Percentiles rank a stretch among this genome's conserved stretches.
Conservation (phyloP, 352 stramenopile genomes). For the Globisporangium megalacanthum region DNA sequence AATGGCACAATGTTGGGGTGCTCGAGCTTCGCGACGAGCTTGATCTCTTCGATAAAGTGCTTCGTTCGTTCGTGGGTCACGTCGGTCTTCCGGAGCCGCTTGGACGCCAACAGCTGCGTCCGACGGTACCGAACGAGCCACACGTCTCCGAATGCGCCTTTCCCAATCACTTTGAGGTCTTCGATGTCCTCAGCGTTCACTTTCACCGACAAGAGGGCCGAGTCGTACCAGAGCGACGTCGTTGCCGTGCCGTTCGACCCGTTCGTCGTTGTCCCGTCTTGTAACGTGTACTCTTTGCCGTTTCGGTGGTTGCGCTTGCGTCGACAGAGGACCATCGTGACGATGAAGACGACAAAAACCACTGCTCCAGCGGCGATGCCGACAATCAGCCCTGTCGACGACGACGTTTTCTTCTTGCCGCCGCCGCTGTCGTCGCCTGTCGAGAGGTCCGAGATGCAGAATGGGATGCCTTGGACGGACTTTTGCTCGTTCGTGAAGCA, state of each 20-base stretch:
- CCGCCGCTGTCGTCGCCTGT: no score
- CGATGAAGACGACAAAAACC: slow-evolving; percentile 9
- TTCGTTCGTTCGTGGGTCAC: slow-evolving; percentile 6
- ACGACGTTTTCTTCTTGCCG: no score
- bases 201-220: slow-evolving; percentile 33
- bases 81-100: slow-evolving; percentile 24
- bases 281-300: no score
- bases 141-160: slow-evolving; percentile 27
- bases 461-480: neutral
- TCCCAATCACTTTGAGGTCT: slow-evolving; percentile 26
- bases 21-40: slow-evolving; percentile 5
- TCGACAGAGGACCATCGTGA: no score
- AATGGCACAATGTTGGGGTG: slow-evolving; percentile 18
- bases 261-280: neutral
- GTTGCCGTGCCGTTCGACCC: neutral
- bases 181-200: slow-evolving; percentile 35
- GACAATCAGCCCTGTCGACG: no score
- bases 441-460: no score
- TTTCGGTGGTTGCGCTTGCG: no score
- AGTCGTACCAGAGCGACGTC: slow-evolving; percentile 35
- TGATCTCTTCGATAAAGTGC: slow-evolving; percentile 17
- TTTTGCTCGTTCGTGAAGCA: slow-evolving; percentile 1
- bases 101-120: slow-evolving; percentile 29
- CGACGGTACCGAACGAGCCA: slow-evolving; percentile 32
- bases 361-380: neutral